Base-by-base conservation (phyloP, 805 yeast species). In the Hanseniaspora lachancei region DNA sequence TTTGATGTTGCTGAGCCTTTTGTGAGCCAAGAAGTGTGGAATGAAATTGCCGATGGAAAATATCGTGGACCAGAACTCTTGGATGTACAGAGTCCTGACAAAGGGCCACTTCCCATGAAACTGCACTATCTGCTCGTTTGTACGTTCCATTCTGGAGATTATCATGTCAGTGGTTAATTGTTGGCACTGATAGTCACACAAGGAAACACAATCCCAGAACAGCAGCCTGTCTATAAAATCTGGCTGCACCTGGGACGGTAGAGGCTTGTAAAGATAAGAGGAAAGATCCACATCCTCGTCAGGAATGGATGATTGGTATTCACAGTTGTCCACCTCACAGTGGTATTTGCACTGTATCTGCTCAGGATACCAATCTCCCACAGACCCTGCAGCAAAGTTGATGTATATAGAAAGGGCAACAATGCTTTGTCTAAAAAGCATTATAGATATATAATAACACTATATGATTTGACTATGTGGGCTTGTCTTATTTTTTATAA, bases 21-120 rank as follows among this genome's bases (percentile, higher is more conserved):
- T 61, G 56, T 71, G 72, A 7, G 79, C 81, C 51, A 68, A 60
- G 62, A 68, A 78, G 64, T 87, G 91, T 2, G 91, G 86, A 15
- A 80, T 57, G 58, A 81, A 77, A 63, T 85, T 85, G 23, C 78
- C 74, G 5, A 85, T 62, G n/a, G 95, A 85, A 67, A 93, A 91
- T 1, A 88, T 21, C 1, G 85, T 81, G 15, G 95, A 83, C 24
- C 82, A 86, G 0, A 88, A 70, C 66, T 93, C 98, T 67, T 93
- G 98, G 13, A 84, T 72, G 0, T 95, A 95, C n/a, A 76, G 68
- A 0, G 85, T 64, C 50, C 98, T 74, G 18, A 73, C 59, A 63
- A 93, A 93, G 2, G 97, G 97, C 98, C 98, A 93, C 70, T 93
- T 93, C 0, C 98, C 98, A 68, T 93, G 96, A 70, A 87, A 93